Evolutionary conservation across 2,329 filamentous ascomycete genomes (phyloP), one percentile per base, ranked within the genome.

Genomic region (Diaporthe citri): DNA sequence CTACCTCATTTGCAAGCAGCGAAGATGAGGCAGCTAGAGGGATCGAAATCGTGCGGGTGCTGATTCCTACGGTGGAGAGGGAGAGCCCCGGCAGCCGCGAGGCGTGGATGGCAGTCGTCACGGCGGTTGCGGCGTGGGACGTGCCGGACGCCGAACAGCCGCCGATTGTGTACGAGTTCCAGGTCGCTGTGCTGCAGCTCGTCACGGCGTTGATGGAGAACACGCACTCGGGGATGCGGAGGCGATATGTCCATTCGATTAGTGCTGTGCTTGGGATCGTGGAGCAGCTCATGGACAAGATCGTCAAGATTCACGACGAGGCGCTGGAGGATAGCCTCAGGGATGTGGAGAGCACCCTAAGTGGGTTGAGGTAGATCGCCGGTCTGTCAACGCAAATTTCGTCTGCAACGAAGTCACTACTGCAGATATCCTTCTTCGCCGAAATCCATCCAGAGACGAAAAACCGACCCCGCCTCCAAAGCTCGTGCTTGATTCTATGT

Each of bases 81-180:
- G 86, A 88, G 77, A 79, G 80, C 0, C 81, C 82, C 0, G 85
- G 84, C 22, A 85, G 86, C 12, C 82, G 84, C 9, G 90, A 92
- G 77, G 85, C 86, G 2, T 92, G 91, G 90, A 89, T 92, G 86
- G 84, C 86, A 46, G 77, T 89, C 10, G 85, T 92, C 46, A 90
- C 87, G 2, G 80, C 81, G 1, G 85, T 89, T 1, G 87, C 90
- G 2, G 87, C 86, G 5, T 88, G 87, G 86, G 79, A 86, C 57
- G 79, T 85, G 0, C 82, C 87, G 15, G 77, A 79, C 69, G 75
- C 22, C 62, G 79, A 78, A 31, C 77, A 75, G 62, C 67, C 78
- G 3, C 66, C 77, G 9, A 69, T 79, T 0, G 79, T 85, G 4
- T 81, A 83, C n/a, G 90, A 92, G 74, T 87, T 90, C 69, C 84